A percentile compares a stretch with the other conserved stretches of the same genome.
phyloP scores from a whole-genome alignment of 2,329 filamentous ascomycete species.

The Plenodomus tracheiphilus region DNA sequence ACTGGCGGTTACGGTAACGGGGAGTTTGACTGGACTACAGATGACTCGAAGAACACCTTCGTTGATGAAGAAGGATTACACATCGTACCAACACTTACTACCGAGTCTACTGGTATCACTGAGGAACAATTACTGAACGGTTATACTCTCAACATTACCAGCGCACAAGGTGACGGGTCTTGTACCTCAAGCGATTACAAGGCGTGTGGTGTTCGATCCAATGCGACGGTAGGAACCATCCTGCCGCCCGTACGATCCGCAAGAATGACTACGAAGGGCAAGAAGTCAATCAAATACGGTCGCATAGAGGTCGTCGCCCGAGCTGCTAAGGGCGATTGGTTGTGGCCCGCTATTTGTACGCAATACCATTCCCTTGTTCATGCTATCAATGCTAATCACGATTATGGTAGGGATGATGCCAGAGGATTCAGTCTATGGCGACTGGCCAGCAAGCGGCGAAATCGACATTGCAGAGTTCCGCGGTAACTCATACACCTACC shows the following conservation, averaged over 20 bases:
- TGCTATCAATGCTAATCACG: slow-evolving; percentile 31
- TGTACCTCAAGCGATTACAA: slow-evolving; percentile 65
- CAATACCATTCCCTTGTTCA: background rate
- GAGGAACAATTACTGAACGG: slow-evolving; percentile 64
- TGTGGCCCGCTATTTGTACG: slow-evolving; percentile 80
- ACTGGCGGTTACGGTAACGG: slow-evolving; percentile 73
- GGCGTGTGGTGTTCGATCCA: slow-evolving; percentile 71
- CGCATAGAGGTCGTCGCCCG: slow-evolving; percentile 78
- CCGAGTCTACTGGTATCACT: slow-evolving; percentile 66
- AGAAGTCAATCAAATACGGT: slow-evolving; percentile 76
- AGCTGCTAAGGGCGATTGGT: slow-evolving; percentile 77
- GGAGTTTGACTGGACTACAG: slow-evolving; percentile 72
- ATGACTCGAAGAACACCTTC: slow-evolving; percentile 72
- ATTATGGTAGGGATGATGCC: slow-evolving; percentile 58
- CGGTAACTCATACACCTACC: slow-evolving; percentile 74
- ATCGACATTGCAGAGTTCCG: slow-evolving; percentile 81
- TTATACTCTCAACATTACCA: slow-evolving; percentile 32
- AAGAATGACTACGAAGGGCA: slow-evolving; percentile 72
- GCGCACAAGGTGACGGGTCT: slow-evolving; percentile 52
- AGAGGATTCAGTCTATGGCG: slow-evolving; percentile 68
- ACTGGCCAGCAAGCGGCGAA: slow-evolving; percentile 77
- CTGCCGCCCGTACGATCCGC: slow-evolving; percentile 77
- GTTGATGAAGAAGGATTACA: slow-evolving; percentile 68
- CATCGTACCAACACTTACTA: slow-evolving; percentile 75
- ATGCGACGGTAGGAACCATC: slow-evolving; percentile 72